These are phyloP conservation scores for Curvularia spicifera DNA, from an alignment of 2,329 filamentous ascomycete species.

Conservation along the genomic window DNA sequence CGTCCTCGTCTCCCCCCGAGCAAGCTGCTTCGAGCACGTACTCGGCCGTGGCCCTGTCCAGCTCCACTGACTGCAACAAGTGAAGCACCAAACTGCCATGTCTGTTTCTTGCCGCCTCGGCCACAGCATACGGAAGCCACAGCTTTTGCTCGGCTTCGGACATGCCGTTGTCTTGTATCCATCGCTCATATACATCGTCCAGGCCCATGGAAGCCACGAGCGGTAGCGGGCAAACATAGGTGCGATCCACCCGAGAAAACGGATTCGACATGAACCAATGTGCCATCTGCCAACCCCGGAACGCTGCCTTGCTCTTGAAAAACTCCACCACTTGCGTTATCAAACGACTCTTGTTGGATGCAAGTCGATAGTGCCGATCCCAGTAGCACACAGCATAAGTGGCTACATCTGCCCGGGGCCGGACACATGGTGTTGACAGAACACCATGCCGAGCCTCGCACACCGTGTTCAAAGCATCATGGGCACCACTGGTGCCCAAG, in stretches of 20 bases:
- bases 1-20: not conserved
- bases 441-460: not conserved
- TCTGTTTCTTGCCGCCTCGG: not conserved
- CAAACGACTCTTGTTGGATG: not conserved
- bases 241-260: not conserved
- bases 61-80: not conserved
- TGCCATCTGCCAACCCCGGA: not conserved
- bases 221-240: not conserved
- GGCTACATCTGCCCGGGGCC: not conserved
- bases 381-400: not conserved
- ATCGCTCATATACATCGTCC: conserved; percentile 1
- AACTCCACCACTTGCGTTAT: not conserved
- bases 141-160: not conserved
- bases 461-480: not conserved
- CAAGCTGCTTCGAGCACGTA: not conserved
- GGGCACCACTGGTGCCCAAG: not conserved
- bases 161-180: not conserved
- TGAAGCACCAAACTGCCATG: not conserved
- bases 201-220: not conserved
- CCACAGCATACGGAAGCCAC: not conserved
- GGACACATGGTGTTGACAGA: not conserved
- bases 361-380: not conserved
- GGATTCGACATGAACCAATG: not conserved
- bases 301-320: not conserved
- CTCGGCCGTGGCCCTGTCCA: not conserved